Evolutionary conservation across 257 asterid genomes (phyloP).

Genomic region (Nicotiana attenuata): DNA sequence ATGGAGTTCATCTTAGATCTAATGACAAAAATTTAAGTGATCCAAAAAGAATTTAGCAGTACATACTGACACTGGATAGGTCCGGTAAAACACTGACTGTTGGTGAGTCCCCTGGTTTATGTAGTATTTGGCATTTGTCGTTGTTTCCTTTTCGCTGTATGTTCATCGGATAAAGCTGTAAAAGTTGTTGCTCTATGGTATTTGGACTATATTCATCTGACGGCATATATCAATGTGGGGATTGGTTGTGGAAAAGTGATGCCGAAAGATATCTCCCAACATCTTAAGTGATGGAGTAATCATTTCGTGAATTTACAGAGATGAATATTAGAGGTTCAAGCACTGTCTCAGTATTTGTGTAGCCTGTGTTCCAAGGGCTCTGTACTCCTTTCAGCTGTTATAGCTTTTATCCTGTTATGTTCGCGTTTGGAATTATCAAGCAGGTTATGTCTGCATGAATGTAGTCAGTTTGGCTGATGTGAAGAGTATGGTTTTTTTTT

Average conservation of each 20-base stretch:
- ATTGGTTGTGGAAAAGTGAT: neutral
- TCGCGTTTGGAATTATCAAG: neutral
- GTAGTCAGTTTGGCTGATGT: neutral
- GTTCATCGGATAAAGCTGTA: neutral
- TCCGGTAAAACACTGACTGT: slow-evolving; percentile 5
- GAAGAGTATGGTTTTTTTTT: neutral
- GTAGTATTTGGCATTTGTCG: neutral
- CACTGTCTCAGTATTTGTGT: neutral
- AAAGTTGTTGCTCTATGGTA: neutral
- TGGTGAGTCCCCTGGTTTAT: slow-evolving; percentile 7
- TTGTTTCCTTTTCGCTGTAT: neutral
- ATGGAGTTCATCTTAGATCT: slow-evolving; percentile 2
- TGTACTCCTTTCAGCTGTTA: neutral
- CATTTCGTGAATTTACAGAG: neutral
- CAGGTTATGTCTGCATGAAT: neutral
- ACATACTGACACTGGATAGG: slow-evolving; percentile 10
- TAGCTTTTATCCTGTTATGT: neutral
- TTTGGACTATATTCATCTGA: slow-evolving; percentile 10
- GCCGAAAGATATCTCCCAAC: neutral
- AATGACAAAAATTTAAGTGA: neutral
- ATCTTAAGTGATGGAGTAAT: neutral
- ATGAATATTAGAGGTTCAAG: neutral
- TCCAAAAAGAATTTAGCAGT: slow-evolving; percentile 6
- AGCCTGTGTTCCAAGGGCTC: neutral
- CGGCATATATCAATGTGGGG: neutral